Base-by-base conservation (phyloP, 2,329 filamentous ascomycete genomes). In the Endothia cerciana region DNA sequence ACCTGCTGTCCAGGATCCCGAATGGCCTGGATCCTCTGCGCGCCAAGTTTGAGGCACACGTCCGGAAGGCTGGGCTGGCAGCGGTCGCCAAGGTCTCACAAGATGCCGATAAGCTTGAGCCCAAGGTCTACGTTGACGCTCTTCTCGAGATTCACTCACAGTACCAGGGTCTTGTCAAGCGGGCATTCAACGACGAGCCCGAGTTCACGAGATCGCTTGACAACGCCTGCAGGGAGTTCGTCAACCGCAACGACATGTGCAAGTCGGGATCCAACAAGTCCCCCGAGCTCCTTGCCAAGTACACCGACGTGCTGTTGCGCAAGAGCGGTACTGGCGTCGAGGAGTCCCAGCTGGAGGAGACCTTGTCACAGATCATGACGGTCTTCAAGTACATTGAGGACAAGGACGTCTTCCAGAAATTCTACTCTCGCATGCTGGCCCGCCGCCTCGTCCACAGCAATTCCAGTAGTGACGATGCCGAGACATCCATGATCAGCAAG, bases 371-470 rank as follows among this genome's bases (percentile, higher is more conserved):
- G 77, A 95, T 99, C 73, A 99, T 99, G 95, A 97, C 94, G 1
- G 93, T 99, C 64, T 99, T 99, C 87, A 98, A 98, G 82, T 99
- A 99, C 79, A 98, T 99, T 70, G 95, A 99, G 77, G 96, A 99
- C 80, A 99, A 99, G 84, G 95, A 99, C 74, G 96, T 99, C 5
- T 99, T 99, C 85, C 95, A 98, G 78, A 99, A 98, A 78, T 99
- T 97, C 80, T 99, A 99, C 80, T 97, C 94, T 1, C 91, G 94
- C 69, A 97, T 97, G 90, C 82, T 99, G 72, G 95, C 95, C 60
- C 93, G 97, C 77, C 93, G 95, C 73, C 82, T 99, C 64, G 95
- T 99, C 22, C 93, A 97, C 77, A 93, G 91, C 77, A 97, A 91
- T 76, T 98, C 95, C 0, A 95, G 95, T 3, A 97, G 94, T 2